Evolutionary conservation across 345 rosid species (phyloP).

Genomic region (Mangifera indica): DNA sequence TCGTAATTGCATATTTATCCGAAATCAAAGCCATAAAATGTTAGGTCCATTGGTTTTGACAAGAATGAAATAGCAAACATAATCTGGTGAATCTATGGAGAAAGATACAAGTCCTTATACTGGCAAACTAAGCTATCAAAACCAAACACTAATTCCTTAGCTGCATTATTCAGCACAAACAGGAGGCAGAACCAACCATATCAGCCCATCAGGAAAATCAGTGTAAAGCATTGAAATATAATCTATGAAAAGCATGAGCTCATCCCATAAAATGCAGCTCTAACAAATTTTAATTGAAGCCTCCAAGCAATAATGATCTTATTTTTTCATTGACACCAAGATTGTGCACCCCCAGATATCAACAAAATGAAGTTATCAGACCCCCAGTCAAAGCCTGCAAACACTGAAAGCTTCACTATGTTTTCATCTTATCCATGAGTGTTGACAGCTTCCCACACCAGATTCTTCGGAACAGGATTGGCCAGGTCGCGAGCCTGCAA

Average conservation of each 20-base stretch:
- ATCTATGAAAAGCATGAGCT: slow-evolving; percentile 9
- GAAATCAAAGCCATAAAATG: slow-evolving; percentile 8
- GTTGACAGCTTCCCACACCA: slow-evolving; percentile 62
- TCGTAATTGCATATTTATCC: slow-evolving; percentile 1
- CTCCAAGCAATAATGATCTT: slow-evolving; percentile 22
- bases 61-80: slow-evolving; percentile 1
- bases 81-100: not conserved
- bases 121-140: not conserved
- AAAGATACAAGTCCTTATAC: not conserved
- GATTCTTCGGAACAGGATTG: slow-evolving; percentile 45
- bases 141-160: slow-evolving; percentile 17
- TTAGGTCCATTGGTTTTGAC: slow-evolving; percentile 8
- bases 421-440: slow-evolving; percentile 41
- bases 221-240: slow-evolving; percentile 4
- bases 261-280: slow-evolving; percentile 11
- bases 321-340: slow-evolving; percentile 24
- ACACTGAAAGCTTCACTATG: slow-evolving; percentile 20
- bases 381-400: too few relatives aligned
- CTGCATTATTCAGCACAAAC: slow-evolving; percentile 15
- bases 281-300: slow-evolving; percentile 18
- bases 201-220: slow-evolving; percentile 11
- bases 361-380: slow-evolving; percentile 18
- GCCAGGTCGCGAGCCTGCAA: slow-evolving; percentile 50
- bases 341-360: slow-evolving; percentile 14
- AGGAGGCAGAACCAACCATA: slow-evolving; percentile 4